A percentile compares a stretch with the other conserved stretches of the same genome.
Conservation (phyloP, 2,329 filamentous ascomycete species). For the Apiospora marii region DNA sequence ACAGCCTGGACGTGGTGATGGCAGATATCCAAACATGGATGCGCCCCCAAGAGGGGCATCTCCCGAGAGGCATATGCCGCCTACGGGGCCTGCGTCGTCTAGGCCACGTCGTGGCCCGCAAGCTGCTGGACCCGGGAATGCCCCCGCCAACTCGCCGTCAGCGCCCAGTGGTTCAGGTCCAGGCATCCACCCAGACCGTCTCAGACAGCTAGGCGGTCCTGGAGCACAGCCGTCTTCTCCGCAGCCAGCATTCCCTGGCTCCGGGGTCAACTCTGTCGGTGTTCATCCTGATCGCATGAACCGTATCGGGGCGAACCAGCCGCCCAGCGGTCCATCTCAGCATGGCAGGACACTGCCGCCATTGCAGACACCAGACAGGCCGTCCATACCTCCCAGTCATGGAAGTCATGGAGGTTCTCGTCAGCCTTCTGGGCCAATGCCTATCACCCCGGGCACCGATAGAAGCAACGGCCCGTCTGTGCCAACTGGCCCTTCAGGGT, state of each 20-base stretch:
- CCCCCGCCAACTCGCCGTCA: conserved; percentile 37
- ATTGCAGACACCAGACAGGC: conserved; percentile 44
- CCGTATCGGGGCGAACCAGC: conserved; percentile 43
- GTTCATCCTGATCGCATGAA: conserved; percentile 54
- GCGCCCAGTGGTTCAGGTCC: conserved; percentile 33
- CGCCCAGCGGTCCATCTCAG: conserved; percentile 35
- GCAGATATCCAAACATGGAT: conserved; percentile 51
- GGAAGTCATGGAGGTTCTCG: conserved; percentile 36
- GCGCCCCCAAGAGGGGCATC: conserved; percentile 49
- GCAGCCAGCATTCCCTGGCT: conserved; percentile 35
- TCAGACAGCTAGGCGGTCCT: conserved; percentile 38
- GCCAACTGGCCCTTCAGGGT: conserved; percentile 44
- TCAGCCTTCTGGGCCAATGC: conserved; percentile 34
- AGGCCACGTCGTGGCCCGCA: conserved; percentile 53
- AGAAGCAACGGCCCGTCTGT: conserved; percentile 39
- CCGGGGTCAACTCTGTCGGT: conserved; percentile 35
- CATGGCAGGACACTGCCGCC: conserved; percentile 40
- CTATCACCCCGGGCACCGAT: conserved; percentile 35
- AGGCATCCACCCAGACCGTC: conserved; percentile 43
- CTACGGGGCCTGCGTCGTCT: conserved; percentile 61
- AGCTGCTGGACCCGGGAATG: conserved; percentile 33
- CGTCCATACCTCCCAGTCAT: conserved; percentile 38
- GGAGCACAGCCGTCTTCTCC: conserved; percentile 30
- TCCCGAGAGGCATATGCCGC: conserved; percentile 58
- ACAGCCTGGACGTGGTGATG: conserved; percentile 49